Base-by-base conservation (phyloP, 495 filamentous ascomycete species). In the Cairneyella variabilis region DNA sequence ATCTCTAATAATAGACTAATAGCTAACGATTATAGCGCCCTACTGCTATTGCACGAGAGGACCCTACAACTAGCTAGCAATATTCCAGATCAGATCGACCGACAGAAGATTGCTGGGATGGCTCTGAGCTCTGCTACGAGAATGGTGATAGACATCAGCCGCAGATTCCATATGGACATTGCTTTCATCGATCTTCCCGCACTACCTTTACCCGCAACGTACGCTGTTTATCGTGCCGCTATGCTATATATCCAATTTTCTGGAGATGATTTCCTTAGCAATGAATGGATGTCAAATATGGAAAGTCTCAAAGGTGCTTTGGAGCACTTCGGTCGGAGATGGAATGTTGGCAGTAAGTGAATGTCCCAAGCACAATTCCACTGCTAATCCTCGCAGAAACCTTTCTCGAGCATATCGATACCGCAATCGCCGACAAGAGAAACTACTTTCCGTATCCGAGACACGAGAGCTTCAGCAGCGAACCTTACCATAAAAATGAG, bases 101-200 rank as follows among this genome's bases (percentile, higher is more conserved):
- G 56, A 43, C 48, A 42, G 20, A 21, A 46, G 16, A 32, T 27
- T 25, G 56, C 50, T 8, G 11, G 8, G 2, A 53, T 58, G 50
- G 49, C 56, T n/a, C 21, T 58, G 16, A 53, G 44, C 28, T 58
- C 56, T 1, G 37, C 56, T 3, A 58, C 39, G 12, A 20, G 56
- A 36, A 58, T 58, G 49, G 56, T 58, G 3, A 58, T 58, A 23
- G 56, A 58, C 18, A 58, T 58, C 26, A 23, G 26, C 11, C 37
- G 21, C 1, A 34, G 43, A 18, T 58, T 58, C 25, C 50, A 53
- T 3, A 53, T 53, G 36, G 56, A 58, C 48, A 22, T 53, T 20
- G 43, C 41, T 2, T 58, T 53, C 39, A 58, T 58, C 23, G 45
- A 58, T 27, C 20, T 48, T 17, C 50, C 43, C 3, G 50, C 50